Evolutionary conservation across 2,329 filamentous ascomycete species (phyloP).

Genomic region (Purpureocillium takamizusanense): DNA sequence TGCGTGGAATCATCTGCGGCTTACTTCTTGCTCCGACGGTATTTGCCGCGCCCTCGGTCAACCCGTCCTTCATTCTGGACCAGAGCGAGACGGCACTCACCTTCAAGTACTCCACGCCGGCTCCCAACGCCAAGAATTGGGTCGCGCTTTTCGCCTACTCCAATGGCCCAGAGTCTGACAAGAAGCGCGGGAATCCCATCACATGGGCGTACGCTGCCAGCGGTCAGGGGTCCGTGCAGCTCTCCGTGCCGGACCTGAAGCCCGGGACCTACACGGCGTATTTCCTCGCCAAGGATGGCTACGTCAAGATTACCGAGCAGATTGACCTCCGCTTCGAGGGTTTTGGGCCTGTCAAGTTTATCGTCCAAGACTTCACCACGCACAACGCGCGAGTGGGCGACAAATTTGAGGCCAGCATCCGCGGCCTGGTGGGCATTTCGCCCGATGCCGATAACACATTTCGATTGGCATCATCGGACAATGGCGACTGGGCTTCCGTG

Average conservation of each 20-base stretch:
- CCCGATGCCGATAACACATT: constrained; percentile 1
- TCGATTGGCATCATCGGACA: too few species aligned
- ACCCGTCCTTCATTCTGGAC: background rate
- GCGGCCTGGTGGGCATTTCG: constrained; percentile 18
- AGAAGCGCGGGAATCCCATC: constrained; percentile 14
- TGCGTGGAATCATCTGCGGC: too few species aligned
- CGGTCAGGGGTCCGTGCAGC: constrained; percentile 11
- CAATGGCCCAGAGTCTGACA: constrained; percentile 19
- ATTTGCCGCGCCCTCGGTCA: too few species aligned
- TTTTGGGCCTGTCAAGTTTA: constrained; percentile 11
- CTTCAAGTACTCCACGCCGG: constrained; percentile 19
- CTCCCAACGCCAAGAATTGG: constrained; percentile 21
- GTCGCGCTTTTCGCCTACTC: constrained; percentile 21
- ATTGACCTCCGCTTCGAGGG: constrained; percentile 10
- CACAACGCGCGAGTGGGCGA: constrained; percentile 23
- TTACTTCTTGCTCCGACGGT: too few species aligned
- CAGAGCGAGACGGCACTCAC: constrained; percentile 12
- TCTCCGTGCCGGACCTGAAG: constrained; percentile 11
- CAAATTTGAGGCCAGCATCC: constrained; percentile 17
- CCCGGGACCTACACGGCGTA: constrained; percentile 22
- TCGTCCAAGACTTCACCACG: constrained; percentile 15
- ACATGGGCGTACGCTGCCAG: constrained; percentile 20
- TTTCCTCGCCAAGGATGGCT: constrained; percentile 22
- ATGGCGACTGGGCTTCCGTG: too few species aligned
- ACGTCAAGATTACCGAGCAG: constrained; percentile 22